Conservation (phyloP, 2,329 filamentous ascomycete species). For the Pseudogymnoascus sp. region DNA sequence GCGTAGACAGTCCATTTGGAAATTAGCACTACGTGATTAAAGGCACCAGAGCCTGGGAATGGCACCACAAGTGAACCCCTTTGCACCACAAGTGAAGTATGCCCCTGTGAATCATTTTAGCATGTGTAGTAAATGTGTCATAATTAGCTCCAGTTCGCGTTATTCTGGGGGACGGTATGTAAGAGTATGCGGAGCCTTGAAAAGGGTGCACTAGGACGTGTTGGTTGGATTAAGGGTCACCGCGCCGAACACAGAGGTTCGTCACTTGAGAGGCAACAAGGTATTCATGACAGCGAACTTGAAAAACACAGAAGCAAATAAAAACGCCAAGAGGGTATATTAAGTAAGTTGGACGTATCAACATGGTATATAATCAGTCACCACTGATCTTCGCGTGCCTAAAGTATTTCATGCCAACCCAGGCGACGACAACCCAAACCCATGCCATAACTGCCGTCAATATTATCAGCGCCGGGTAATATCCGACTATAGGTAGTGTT, state of each 20-base stretch:
- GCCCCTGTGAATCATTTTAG: background rate
- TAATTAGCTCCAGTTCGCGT: background rate
- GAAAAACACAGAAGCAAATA: background rate
- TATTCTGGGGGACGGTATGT: background rate
- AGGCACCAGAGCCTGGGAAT: background rate
- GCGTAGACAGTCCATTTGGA: background rate
- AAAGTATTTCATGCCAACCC: conserved; percentile 99
- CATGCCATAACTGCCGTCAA: conserved; percentile 93
- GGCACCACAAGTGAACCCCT: background rate
- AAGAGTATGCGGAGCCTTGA: background rate
- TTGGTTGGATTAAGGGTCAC: background rate
- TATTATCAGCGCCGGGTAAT: conserved; percentile 91
- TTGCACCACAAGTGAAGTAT: background rate
- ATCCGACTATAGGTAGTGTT: conserved; percentile 89
- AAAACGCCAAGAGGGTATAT: conserved; percentile 4
- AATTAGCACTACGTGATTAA: background rate
- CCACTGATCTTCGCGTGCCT: conserved; percentile 77
- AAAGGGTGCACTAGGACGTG: background rate
- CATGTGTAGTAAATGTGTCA: background rate
- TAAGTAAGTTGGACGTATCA: conserved; percentile 4
- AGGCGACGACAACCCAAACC: conserved; percentile 96
- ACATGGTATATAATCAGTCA: conserved; percentile 1
- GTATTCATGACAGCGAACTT: background rate
- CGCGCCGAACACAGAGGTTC: background rate
- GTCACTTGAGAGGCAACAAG: background rate